Percentiles rank a stretch among this genome's conserved stretches.
Conservation (phyloP, 2,329 filamentous ascomycete species). For the Phaeophleospora eucalypticola region DNA sequence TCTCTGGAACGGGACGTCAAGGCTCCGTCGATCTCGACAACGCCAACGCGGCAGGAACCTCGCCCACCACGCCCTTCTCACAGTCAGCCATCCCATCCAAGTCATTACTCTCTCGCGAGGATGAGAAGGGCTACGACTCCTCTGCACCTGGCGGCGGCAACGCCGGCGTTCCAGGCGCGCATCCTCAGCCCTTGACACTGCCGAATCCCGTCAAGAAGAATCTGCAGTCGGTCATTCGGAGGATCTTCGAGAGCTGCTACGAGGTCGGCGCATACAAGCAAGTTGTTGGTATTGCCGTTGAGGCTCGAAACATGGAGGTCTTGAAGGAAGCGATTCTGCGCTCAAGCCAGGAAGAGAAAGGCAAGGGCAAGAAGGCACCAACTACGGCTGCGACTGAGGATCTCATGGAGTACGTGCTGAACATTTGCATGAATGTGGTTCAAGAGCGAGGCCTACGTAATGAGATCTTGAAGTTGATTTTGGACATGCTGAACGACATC, state of each 20-base stretch:
- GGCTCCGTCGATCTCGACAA: constrained; percentile 54
- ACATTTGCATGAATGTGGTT: constrained; percentile 96
- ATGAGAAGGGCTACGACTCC: constrained; percentile 59
- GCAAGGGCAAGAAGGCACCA: constrained; percentile 54
- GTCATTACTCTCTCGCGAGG: constrained; percentile 82
- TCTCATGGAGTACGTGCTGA: constrained; percentile 90
- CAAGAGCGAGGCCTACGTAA: constrained; percentile 84
- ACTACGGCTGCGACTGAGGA: constrained; percentile 68
- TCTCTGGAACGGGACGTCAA: constrained; percentile 30
- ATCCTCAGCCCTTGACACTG: constrained; percentile 61
- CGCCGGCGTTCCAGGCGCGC: constrained; percentile 49
- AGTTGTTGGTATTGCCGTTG: constrained; percentile 93
- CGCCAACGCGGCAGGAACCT: constrained; percentile 65
- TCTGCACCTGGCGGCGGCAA: constrained; percentile 54
- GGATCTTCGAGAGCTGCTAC: constrained; percentile 87
- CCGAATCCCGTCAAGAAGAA: constrained; percentile 72
- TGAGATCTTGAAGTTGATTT: constrained; percentile 80
- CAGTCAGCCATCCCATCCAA: constrained; percentile 91
- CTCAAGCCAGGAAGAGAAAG: constrained; percentile 80
- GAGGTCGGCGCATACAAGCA: constrained; percentile 84
- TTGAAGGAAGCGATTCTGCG: constrained; percentile 81
- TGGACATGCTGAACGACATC: constrained; percentile 92
- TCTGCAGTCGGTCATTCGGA: constrained; percentile 77
- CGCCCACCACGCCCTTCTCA: constrained; percentile 91
- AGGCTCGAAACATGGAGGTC: constrained; percentile 87